Base-by-base conservation (phyloP, 148 eudicot species). In the Beta vulgaris region DNA sequence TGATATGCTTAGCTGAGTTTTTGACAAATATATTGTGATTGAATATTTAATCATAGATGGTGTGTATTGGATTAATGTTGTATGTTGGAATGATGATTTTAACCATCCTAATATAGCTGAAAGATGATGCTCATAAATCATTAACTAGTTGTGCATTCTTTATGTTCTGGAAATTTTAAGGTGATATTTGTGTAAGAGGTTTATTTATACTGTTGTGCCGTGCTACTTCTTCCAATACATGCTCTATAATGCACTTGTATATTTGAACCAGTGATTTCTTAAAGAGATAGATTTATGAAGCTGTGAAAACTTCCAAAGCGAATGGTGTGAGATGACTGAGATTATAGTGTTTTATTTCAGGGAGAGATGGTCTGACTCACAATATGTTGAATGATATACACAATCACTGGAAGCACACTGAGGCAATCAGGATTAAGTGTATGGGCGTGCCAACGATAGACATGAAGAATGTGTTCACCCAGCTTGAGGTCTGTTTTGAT, bases 401-500 rank as follows among this genome's bases (percentile, higher is more conserved):
- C 78, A 87, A 90, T 84, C 81, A 89, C 74, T 95, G 98, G 98
- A 92, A 92, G 85, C 87, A 86, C 57, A 85, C 84, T 11, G 98
- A 95, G 82, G 97, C 88, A 49, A 84, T 92, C 73, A 89, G 98
- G 87, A 86, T 95, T 19, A 95, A 86, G 83, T 95, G 98, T 77
- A 87, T 95, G 98, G 98, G 96, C 43, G 98, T 95, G 46, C 97
- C 97, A 46, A 94, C 98, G 55, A 88, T 94, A 61, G 93, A 92
- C 84, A 91, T 94, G 98, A 80, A 91, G 81, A 94, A 91, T 70
- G 82, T 94, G 15, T 86, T 90, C 80, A n/a, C 77, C 43, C 97
- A 95, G 70, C 84, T 95, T 82, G 96, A 92, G 98, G 97, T 95
- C 78, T 53, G 71, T 68, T 29, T 72, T 70, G 25, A 57, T 71